Base-by-base conservation (phyloP, 2,329 filamentous ascomycete species). In the Myriosclerotinia scirpicola region DNA sequence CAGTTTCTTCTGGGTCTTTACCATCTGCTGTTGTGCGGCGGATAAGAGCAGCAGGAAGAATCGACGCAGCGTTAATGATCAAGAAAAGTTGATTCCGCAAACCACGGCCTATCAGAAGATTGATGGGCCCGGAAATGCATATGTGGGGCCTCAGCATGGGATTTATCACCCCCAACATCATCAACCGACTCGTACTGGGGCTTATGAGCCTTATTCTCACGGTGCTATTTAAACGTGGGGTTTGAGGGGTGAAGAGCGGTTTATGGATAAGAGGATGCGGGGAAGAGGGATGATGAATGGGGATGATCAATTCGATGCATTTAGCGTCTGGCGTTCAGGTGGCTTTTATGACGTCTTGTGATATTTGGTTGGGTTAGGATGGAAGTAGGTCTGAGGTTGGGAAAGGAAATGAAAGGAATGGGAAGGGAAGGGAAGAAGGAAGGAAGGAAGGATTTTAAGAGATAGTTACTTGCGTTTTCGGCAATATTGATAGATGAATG, bases 1-100 rank as follows among this genome's bases (percentile, higher is more conserved):
- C 9, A 87, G 86, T 70, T 80, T 97, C 76, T 97, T 98, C 89
- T 98, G 95, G 94, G 81, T 93, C 75, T 87, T 96, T 78, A 92
- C 88, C 78, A 85, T 90, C 75, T 98, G 94, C 89, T 98, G 93
- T 87, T 97, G 93, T 83, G 72, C 69, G 1, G 34, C 70, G 36
- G 58, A 69, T 30, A 71, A 67, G 36, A 67, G 48, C 30, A 67
- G 40, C 61, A 72, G 68, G 64, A 69, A 56, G 14, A 67, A 54
- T 54, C 42, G 69, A 17, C 44, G 66, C 15, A 69, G 66, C 54
- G 40, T 52, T 1, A 72, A 72, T 22, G 74, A 76, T 63, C 52
- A 54, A 4, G 75, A 77, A 70, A 76, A 76, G 68, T 61, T 70
- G 56, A 42, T 74, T 15, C 69, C 71, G 20, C 69, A 70, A n/a